Base-by-base conservation (phyloP, 495 filamentous ascomycete genomes). In the Podospora fimiseda region DNA sequence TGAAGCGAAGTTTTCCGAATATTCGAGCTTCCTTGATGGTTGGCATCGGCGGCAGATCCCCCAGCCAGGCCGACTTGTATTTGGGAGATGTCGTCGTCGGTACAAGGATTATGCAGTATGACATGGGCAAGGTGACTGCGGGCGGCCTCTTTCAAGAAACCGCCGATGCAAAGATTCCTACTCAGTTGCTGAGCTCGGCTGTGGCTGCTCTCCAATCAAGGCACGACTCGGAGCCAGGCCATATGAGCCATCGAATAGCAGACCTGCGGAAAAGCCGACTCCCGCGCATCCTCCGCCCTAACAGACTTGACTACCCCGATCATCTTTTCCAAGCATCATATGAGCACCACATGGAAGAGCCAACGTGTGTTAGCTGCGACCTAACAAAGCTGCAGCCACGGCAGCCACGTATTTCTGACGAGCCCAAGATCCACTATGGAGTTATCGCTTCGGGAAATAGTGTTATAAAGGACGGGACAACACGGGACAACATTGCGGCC, bases 21-120 rank as follows among this genome's bases (percentile, higher is more conserved):
- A 40, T 51, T 18, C 48, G 48, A 36, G 48, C 48, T 43, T 41
- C 59, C 21, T 56, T 78, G 20, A 69, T 76, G 59, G 73, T 78
- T 16, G 74, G 73, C 39, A 70, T 75, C 51, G 73, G 59, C 38
- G 70, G 70, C 48, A 70, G 72, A 42, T 63, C 65, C 30, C 72
- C 70, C 21, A 56, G 24, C 37, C 56, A 60, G 19, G 55, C 58
- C 39, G 69, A 76, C 50, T 60, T 72, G 42, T 63, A 64, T 38
- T 64, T 76, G 40, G 74, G 74, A 36, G 68, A 74, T 60, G 62
- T 79, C 18, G 71, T 76, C 2, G 65, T 78, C 45, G 69, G 72
- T 59, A 51, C 62, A 24, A 70, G 72, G 18, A 72, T 76, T 1
- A 60, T 77, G 7, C 68, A 74, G 51, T 75, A 57, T 52, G 66